These are phyloP conservation scores for Saccharomycopsis hybrid DNA, from an alignment of 1,139 yeast genomes.

Conservation along the genomic window DNA sequence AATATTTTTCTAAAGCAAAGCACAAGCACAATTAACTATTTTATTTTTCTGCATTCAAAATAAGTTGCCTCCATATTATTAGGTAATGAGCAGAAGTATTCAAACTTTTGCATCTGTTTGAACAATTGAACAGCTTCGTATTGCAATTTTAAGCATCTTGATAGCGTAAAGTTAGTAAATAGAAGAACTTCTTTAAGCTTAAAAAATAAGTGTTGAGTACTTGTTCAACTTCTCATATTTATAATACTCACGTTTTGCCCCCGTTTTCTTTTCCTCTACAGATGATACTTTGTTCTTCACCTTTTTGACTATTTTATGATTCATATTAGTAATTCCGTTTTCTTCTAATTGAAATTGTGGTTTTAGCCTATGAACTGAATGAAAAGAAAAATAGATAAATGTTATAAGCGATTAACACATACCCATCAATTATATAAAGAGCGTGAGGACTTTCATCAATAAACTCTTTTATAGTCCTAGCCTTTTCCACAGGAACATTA, in stretches of 20 bases:
- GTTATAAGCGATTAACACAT: no score
- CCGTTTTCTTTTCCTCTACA: constrained; percentile 16
- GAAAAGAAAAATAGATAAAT: no score
- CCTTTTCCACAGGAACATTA: constrained; percentile 4
- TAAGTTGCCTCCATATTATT: constrained; percentile 15
- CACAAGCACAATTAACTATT: neutral
- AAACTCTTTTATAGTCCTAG: constrained; percentile 11
- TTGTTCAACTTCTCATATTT: no score
- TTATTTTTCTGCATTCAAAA: constrained; percentile 21
- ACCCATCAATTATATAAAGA: constrained; percentile 20
- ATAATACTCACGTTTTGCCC: constrained; percentile 16
- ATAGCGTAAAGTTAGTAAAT: no score
- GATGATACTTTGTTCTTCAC: constrained; percentile 16
- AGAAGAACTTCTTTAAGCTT: no score
- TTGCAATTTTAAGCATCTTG: constrained; percentile 16
- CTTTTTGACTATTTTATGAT: no score
- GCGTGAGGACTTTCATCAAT: constrained; percentile 17
- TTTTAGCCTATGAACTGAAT: no score
- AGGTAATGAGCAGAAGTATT: constrained; percentile 20
- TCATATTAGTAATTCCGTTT: no score
- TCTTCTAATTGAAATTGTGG: no score
- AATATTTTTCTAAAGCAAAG: no score
- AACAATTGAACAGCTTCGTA: constrained; percentile 20
- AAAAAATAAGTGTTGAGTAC: no score
- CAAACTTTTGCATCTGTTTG: constrained; percentile 20